These are phyloP conservation scores for Phytophthora meadii DNA, from an alignment of 352 stramenopile genomes.

Conservation along the genomic window DNA sequence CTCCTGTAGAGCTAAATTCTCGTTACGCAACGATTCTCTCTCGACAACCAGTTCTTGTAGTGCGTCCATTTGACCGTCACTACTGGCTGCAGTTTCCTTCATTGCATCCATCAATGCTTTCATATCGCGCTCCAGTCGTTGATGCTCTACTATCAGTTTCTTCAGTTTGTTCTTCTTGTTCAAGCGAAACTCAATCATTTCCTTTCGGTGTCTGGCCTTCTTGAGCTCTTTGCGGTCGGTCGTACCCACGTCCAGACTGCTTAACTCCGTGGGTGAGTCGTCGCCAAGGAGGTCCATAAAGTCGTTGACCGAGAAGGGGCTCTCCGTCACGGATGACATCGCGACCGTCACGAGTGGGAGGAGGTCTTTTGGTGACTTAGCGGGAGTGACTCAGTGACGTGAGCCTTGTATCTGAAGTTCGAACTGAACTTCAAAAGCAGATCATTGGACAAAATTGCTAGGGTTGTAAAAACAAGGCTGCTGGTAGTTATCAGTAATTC, in stretches of 20 bases:
- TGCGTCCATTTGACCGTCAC: background rate
- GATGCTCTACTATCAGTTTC: slow-evolving; percentile 36
- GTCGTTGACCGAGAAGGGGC: slow-evolving; percentile 2
- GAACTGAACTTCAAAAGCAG: too few species aligned
- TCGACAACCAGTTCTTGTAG: slow-evolving; percentile 34
- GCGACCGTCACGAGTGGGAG: background rate
- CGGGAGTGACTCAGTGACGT: slow-evolving; percentile 1
- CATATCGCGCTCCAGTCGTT: slow-evolving; percentile 35
- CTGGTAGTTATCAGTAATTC: too few species aligned
- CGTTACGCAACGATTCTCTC: slow-evolving; percentile 31
- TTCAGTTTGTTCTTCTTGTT: slow-evolving; percentile 47
- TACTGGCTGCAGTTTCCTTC: slow-evolving; percentile 6
- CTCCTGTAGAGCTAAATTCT: slow-evolving; percentile 41
- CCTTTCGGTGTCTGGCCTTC: slow-evolving; percentile 41
- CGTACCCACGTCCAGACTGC: slow-evolving; percentile 16
- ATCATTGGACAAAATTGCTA: too few species aligned
- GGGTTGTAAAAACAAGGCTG: too few species aligned
- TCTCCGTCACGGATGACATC: slow-evolving; percentile 7
- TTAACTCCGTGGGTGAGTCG: slow-evolving; percentile 1
- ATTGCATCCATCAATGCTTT: slow-evolving; percentile 26
- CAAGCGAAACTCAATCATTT: slow-evolving; percentile 47
- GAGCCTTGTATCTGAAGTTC: background rate
- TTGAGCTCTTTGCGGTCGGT: slow-evolving; percentile 45
- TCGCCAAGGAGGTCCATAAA: slow-evolving; percentile 6
- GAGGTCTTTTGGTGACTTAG: background rate